phyloP scores from a whole-genome alignment of 2,329 filamentous ascomycete genomes.

The Pleoardoris graminearum region DNA sequence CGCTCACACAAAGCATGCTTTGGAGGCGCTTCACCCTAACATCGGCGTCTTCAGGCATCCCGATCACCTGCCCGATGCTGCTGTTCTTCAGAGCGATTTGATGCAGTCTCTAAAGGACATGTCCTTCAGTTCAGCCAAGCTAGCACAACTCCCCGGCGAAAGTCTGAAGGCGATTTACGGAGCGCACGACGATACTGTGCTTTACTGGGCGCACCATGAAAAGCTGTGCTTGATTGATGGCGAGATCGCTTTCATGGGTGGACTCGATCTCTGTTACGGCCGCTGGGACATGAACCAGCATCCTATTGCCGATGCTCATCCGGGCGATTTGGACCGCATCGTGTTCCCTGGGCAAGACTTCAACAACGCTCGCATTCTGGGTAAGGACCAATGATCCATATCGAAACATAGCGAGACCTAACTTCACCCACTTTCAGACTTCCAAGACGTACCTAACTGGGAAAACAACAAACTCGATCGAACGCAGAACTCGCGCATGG shows the following conservation, averaged over 20 bases:
- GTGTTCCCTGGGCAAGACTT: constrained; percentile 90
- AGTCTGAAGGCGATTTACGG: constrained; percentile 80
- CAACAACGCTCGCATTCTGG: constrained; percentile 83
- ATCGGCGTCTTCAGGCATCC: constrained; percentile 90
- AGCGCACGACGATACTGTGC: constrained; percentile 74
- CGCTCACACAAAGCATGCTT: constrained; percentile 75
- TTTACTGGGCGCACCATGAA: constrained; percentile 94
- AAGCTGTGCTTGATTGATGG: constrained; percentile 84
- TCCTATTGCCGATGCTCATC: constrained; percentile 81
- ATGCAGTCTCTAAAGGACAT: constrained; percentile 60
- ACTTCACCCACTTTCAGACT: constrained; percentile 52
- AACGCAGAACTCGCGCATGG: constrained; percentile 80
- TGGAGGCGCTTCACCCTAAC: constrained; percentile 79
- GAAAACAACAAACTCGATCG: constrained; percentile 86
- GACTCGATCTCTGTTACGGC: constrained; percentile 83
- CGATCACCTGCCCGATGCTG: constrained; percentile 77
- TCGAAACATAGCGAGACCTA: constrained; percentile 9
- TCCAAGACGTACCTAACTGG: constrained; percentile 75
- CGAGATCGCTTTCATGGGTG: constrained; percentile 85
- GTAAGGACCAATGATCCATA: constrained; percentile 44
- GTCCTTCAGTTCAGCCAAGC: constrained; percentile 57
- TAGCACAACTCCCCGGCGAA: constrained; percentile 70
- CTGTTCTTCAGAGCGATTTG: constrained; percentile 65
- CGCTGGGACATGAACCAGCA: constrained; percentile 88
- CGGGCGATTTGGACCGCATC: constrained; percentile 72